phyloP scores from a whole-genome alignment of 1,284 basidiomycete genomes.

The Sporisorium iseilematis-ciliati region DNA sequence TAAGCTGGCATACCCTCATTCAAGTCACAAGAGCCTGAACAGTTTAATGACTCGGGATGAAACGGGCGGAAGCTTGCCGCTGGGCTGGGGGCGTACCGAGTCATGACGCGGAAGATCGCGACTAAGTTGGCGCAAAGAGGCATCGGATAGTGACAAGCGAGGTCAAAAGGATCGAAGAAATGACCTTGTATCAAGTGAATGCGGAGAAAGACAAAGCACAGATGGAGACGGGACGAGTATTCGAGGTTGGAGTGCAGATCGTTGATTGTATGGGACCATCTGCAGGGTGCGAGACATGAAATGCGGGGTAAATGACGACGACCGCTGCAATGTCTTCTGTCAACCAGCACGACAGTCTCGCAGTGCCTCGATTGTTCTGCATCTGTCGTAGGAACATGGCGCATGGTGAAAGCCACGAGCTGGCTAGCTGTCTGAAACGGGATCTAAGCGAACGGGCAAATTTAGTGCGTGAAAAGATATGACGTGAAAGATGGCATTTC shows the following conservation, averaged over 20 bases:
- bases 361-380: constrained; percentile 5
- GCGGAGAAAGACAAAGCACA: background rate
- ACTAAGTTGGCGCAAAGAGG: background rate
- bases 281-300: constrained; percentile 10
- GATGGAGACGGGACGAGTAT: background rate
- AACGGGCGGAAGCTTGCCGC: background rate
- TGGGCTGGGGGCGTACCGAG: background rate
- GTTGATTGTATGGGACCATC: background rate
- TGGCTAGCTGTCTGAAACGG: background rate
- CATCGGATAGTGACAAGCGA: background rate
- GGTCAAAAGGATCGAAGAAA: background rate
- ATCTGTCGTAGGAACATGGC: background rate
- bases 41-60: background rate
- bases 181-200: background rate
- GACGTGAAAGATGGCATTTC: background rate
- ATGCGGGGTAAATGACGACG: constrained; percentile 29
- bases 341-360: background rate
- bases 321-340: constrained; percentile 1
- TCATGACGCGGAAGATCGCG: background rate
- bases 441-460: too few species aligned
- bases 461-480: constrained; percentile 14
- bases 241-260: background rate
- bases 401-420: constrained; percentile 1
- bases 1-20: too few species aligned
- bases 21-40: background rate